A percentile compares a stretch with the other conserved stretches of the same genome.
These are phyloP conservation scores for Coprinopsis strossmayeri DNA, from an alignment of 768 basidiomycete genomes.

Conservation along the genomic window DNA sequence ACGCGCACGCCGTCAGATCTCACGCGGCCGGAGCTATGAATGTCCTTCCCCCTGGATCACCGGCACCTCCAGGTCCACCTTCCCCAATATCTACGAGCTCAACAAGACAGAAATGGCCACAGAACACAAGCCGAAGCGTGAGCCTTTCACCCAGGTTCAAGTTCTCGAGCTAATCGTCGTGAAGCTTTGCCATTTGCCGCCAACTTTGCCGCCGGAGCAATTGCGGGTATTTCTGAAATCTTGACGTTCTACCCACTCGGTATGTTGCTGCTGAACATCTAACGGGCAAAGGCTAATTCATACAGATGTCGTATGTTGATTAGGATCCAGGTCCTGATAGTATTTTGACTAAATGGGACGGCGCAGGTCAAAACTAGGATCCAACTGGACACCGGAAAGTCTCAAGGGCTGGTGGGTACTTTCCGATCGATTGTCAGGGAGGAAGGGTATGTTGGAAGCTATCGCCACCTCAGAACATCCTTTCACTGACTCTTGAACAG, in stretches of 20 bases:
- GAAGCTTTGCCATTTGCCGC: conserved; percentile 79
- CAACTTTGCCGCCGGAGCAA: conserved; percentile 92
- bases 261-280: conserved; percentile 28
- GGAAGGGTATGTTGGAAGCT: conserved; percentile 66
- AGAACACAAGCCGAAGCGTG: conserved; percentile 27
- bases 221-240: conserved; percentile 86
- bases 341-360: neutral
- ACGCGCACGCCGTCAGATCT: conserved; percentile 10
- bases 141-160: neutral
- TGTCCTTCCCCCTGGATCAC: neutral
- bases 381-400: conserved; percentile 89
- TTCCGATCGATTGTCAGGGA: conserved; percentile 77
- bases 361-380: conserved; percentile 93
- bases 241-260: conserved; percentile 87
- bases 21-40: neutral
- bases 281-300: neutral
- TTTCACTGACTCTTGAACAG: conserved; percentile 28
- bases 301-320: conserved; percentile 74
- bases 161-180: conserved; percentile 3
- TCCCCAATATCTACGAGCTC: neutral
- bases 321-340: neutral
- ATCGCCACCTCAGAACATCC: conserved; percentile 6
- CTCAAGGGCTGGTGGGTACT: conserved; percentile 72
- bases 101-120: neutral
- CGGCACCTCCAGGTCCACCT: neutral